Evolutionary conservation across 331 rosid species (phyloP), one percentile per base, ranked within the genome.

Genomic region (Rhamnella rubrinervis): DNA sequence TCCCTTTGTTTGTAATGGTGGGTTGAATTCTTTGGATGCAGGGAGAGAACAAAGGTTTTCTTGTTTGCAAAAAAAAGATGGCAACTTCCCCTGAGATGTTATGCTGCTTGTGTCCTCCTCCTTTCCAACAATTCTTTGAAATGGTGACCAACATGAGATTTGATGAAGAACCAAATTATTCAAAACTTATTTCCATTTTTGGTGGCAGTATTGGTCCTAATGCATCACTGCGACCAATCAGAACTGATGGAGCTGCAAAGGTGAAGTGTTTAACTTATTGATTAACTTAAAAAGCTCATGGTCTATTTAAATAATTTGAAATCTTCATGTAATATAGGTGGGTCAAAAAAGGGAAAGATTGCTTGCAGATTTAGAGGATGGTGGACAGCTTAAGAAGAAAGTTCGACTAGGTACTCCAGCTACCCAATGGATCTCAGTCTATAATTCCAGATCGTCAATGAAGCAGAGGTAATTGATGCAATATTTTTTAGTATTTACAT

Each of bases 21-120:
- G 56, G 5, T 10, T 57, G 38, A 35, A 28, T 6, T 71, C n/a
- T 71, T 21, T 64, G 18, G 6, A 59, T 66, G 67, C 56, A 78
- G 82, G 82, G 82, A 61, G 82, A 78, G 47, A 78, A 78, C 63
- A 78, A 78, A 78, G 78, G 82, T 23, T 78, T 72, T 67, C 82
- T 78, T 72, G 82, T 78, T 35, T 78, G 82, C 53, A 78, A 78
- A 75, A 78, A 74, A 67, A 78, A 78, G 67, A 78, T 78, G 82
- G 78, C 78, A 63, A 78, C 82, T 46, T 72, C 82, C 16, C 71
- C 82, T 5, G 82, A 78, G 78, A 55, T 44, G n/a, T 62, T 78
- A 68, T 78, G 82, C 61, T 6, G 53, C 71, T 72, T 59, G 50
- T 78, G 82, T 47, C 82, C 82, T 37, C 55, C 78, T 50, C 82